Evolutionary conservation across 805 yeast species (phyloP), one percentile per base, ranked within the genome.

Genomic region (Yarrowia sp.): DNA sequence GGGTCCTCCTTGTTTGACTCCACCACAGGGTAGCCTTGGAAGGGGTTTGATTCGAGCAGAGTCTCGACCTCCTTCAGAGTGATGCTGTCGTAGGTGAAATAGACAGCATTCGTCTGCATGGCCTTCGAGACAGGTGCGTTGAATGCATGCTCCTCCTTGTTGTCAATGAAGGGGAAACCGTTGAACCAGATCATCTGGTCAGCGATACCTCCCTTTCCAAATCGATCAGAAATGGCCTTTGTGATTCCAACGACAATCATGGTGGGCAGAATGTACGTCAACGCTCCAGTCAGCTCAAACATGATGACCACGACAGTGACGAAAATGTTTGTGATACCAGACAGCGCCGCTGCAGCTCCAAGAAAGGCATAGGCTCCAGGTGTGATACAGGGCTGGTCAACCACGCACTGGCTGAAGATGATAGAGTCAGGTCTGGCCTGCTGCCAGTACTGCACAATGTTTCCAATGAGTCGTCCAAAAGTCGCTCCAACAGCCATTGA

Each of bases 401-500:
- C 74, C 42, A 81, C 76, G 50, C 86, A 84, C 1, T 77, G 75
- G 5, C 75, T 22, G 70, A 84, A 84, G 16, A 80, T 69, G 4
- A 70, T 22, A 8, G 79, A 71, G 43, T 78, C 74, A 2, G 84
- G 83, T 58, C 78, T 77, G 2, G 79, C 71, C 8, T 82, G 80
- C 56, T 82, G 80, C 69, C 80, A 72, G 58, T 79, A 75, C 71
- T 90, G 90, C 70, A 91, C 87, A 7, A 89, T 70, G 9, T 92
- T 79, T 5, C 99, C 98, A 12, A 95, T 74, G 0, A 93, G 89
- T 66, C 98, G 83, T 8, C 99, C 99, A 78, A 91, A 90, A 0
- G 97, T 86, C 0, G 98, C 98, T 26, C 99, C 99, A 1, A 92
- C 90, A 0, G 97, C 93, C 97, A 95, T 91, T 1, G 97, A 90